These are phyloP conservation scores for Trametes gibbosa DNA, from an alignment of 768 basidiomycete genomes.

Conservation along the genomic window DNA sequence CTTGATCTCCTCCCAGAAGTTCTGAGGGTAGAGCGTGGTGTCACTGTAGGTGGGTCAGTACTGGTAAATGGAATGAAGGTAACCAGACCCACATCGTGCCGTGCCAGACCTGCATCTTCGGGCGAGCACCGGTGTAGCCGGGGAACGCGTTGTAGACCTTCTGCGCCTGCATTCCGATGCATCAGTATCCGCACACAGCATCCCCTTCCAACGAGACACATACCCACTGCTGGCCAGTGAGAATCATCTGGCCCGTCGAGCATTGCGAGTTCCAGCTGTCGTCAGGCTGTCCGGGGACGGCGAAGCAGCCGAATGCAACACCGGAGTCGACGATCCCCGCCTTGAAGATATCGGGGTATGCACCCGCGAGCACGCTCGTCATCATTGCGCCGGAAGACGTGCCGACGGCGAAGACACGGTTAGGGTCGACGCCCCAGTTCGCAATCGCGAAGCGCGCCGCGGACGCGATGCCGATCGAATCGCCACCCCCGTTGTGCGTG, in stretches of 20 bases:
- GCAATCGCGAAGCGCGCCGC: constrained; percentile 46
- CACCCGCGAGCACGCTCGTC: constrained; percentile 53
- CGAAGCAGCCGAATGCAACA: constrained; percentile 55
- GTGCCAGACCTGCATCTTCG: constrained; percentile 55
- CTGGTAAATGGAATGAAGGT: not conserved
- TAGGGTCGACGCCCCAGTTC: constrained; percentile 46
- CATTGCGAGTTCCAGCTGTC: constrained; percentile 39
- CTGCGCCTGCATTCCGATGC: constrained; percentile 36
- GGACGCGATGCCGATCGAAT: constrained; percentile 49
- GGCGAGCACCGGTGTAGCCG: constrained; percentile 48
- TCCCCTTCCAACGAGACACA: not conserved
- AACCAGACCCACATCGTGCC: constrained; percentile 39
- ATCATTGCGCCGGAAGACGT: constrained; percentile 57
- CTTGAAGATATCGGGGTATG: constrained; percentile 53
- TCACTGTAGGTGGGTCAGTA: constrained; percentile 32
- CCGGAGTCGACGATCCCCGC: constrained; percentile 50
- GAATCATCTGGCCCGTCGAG: constrained; percentile 40
- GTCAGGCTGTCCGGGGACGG: constrained; percentile 31
- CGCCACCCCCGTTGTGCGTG: constrained; percentile 53
- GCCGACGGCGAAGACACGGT: constrained; percentile 49
- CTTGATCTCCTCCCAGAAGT: constrained; percentile 51
- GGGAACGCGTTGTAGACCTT: constrained; percentile 48
- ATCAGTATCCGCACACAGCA: not conserved
- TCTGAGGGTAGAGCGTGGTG: constrained; percentile 47
- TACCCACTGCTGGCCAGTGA: constrained; percentile 46